phyloP scores from a whole-genome alignment of 2,329 filamentous ascomycete genomes.

The Domatiomyces globalis region DNA sequence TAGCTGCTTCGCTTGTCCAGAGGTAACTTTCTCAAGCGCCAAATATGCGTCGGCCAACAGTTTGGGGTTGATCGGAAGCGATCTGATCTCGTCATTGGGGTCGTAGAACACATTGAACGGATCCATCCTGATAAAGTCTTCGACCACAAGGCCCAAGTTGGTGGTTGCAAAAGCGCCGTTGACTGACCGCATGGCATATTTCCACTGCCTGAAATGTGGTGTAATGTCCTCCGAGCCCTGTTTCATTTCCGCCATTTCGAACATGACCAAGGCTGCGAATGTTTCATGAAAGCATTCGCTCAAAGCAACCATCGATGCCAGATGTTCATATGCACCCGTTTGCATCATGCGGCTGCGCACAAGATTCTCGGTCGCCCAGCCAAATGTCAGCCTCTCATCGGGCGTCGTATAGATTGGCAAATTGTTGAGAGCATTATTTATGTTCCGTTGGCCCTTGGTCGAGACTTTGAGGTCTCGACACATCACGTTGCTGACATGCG shows the following conservation, averaged over 20 bases:
- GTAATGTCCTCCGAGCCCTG: conserved; percentile 9
- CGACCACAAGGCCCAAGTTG: conserved; percentile 14
- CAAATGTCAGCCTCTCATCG: conserved; percentile 11
- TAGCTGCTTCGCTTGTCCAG: conserved; percentile 8
- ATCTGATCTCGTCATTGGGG: conserved; percentile 1
- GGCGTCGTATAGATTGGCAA: conserved; percentile 9
- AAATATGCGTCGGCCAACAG: conserved; percentile 8
- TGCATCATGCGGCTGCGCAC: conserved; percentile 12
- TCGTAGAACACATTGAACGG: conserved; percentile 8
- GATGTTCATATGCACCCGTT: conserved; percentile 13
- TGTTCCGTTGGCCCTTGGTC: conserved; percentile 12
- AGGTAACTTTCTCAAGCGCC: conserved; percentile 11
- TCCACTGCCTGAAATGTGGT: conserved; percentile 14
- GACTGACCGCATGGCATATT: conserved; percentile 8
- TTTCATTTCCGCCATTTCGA: conserved; percentile 4
- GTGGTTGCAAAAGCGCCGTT: conserved; percentile 13
- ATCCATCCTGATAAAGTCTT: conserved; percentile 14
- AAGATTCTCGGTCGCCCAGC: conserved; percentile 11
- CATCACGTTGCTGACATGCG: conserved; percentile 9
- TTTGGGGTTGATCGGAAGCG: conserved; percentile 5
- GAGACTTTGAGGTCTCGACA: conserved; percentile 13
- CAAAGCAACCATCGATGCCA: conserved; percentile 12
- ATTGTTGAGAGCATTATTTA: conserved; percentile 12
- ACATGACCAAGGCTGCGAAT: conserved; percentile 12
- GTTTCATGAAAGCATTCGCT: conserved; percentile 14